These are phyloP conservation scores for Babesia bigemina DNA, from an alignment of 169 alveolate genomes.

Conservation along the genomic window DNA sequence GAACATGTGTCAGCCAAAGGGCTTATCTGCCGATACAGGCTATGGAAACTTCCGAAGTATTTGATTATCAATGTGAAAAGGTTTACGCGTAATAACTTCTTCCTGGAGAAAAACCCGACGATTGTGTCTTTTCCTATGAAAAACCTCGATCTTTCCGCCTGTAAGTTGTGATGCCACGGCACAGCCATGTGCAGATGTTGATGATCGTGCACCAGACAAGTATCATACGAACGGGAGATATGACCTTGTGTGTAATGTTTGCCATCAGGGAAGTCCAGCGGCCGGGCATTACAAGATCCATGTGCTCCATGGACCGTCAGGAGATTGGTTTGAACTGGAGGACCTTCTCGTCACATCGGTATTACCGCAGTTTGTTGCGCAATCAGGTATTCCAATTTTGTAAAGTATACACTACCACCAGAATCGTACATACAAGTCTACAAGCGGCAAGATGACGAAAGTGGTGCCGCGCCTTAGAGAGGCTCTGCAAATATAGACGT, in stretches of 20 bases:
- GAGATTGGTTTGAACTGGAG: slow-evolving; percentile 96
- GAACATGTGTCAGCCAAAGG: slow-evolving; percentile 80
- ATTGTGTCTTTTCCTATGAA: slow-evolving; percentile 96
- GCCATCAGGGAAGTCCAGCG: slow-evolving; percentile 95
- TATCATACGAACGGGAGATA: slow-evolving; percentile 75
- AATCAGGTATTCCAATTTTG: slow-evolving; percentile 74
- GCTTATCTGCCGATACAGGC: slow-evolving; percentile 55
- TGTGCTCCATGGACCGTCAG: slow-evolving; percentile 86
- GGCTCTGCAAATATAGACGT: slow-evolving; percentile 1
- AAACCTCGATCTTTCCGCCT: slow-evolving; percentile 86
- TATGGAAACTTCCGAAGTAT: slow-evolving; percentile 87
- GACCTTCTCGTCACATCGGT: slow-evolving; percentile 94
- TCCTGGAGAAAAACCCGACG: slow-evolving; percentile 98
- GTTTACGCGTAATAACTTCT: slow-evolving; percentile 93
- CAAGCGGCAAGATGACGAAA: slow-evolving; percentile 24
- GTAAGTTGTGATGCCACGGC: slow-evolving; percentile 46
- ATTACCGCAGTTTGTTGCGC: slow-evolving; percentile 94
- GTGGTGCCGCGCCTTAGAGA: slow-evolving; percentile 31
- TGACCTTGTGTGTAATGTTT: slow-evolving; percentile 90
- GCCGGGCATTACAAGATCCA: slow-evolving; percentile 92
- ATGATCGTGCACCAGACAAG: slow-evolving; percentile 19
- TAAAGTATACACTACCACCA: not conserved
- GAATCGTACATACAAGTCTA: slow-evolving; percentile 69
- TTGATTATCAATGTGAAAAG: slow-evolving; percentile 91
- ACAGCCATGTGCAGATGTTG: slow-evolving; percentile 26